Evolutionary conservation across 305 asterid species (phyloP).

Genomic region (Fraxinus angustifolia): DNA sequence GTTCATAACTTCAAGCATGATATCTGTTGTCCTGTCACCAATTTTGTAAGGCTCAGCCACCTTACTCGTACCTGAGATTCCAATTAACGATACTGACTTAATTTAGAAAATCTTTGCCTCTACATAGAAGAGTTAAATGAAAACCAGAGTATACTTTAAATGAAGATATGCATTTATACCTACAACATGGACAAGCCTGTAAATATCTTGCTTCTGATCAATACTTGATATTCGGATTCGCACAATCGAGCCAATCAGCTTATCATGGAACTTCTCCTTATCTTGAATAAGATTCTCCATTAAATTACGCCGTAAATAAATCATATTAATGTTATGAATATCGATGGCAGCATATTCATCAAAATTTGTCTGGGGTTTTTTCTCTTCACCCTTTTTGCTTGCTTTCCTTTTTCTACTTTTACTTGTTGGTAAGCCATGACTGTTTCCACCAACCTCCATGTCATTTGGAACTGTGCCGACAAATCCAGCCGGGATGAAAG

Average conservation of each 20-base stretch:
- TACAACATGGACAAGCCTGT: constrained; percentile 93
- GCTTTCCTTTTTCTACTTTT: constrained; percentile 58
- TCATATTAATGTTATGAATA: constrained; percentile 73
- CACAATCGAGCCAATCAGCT: constrained; percentile 77
- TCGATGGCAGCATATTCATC: constrained; percentile 83
- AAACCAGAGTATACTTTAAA: neutral
- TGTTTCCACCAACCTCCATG: constrained; percentile 41
- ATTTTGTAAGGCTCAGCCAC: constrained; percentile 66
- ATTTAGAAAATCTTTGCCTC: constrained; percentile 12
- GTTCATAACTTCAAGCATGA: constrained; percentile 79
- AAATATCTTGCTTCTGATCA: constrained; percentile 79
- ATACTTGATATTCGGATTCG: constrained; percentile 68
- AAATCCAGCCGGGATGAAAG: constrained; percentile 73
- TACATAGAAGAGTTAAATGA: neutral
- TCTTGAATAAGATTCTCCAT: constrained; percentile 69
- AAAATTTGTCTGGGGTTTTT: constrained; percentile 44
- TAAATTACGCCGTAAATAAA: constrained; percentile 72
- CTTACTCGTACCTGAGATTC: constrained; percentile 62
- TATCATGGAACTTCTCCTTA: constrained; percentile 53
- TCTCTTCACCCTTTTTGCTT: constrained; percentile 54
- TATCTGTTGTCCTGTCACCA: constrained; percentile 63
- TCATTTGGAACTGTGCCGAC: constrained; percentile 45
- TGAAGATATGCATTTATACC: constrained; percentile 43
- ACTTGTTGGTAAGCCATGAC: constrained; percentile 20
- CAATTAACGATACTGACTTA: constrained; percentile 8